phyloP scores from a whole-genome alignment of 176 grass and related monocot genomes.

The Juncus effusus region DNA sequence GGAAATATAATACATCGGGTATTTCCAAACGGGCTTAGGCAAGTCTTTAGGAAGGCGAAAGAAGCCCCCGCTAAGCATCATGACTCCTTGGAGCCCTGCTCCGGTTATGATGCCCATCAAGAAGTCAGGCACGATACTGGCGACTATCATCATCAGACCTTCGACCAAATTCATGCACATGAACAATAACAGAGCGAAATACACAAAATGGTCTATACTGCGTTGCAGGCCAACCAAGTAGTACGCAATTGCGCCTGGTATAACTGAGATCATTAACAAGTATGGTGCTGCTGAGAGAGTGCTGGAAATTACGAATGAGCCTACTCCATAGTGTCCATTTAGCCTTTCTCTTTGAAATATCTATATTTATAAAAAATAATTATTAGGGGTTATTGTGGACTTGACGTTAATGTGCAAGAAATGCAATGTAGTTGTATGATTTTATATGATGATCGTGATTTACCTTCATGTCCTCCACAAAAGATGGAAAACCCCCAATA shows the following conservation, averaged over 20 bases:
- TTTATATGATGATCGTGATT: neutral
- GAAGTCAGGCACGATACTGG: constrained; percentile 30
- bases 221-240: constrained; percentile 12
- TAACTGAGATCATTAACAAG: constrained; percentile 16
- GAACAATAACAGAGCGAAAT: constrained; percentile 27
- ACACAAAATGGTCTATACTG: constrained; percentile 16
- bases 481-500: constrained; percentile 41
- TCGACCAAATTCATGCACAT: constrained; percentile 23
- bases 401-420: too few species aligned
- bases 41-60: constrained; percentile 15
- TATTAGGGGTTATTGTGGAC: neutral
- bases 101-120: constrained; percentile 37
- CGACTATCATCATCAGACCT: constrained; percentile 32
- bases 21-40: constrained; percentile 10
- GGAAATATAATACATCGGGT: constrained; percentile 25
- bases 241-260: constrained; percentile 25
- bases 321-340: constrained; percentile 25
- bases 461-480: constrained; percentile 44
- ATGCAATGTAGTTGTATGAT: too few species aligned
- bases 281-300: constrained; percentile 13
- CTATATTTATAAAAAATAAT: constrained; percentile 10
- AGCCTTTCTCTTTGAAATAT: constrained; percentile 27
- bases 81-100: constrained; percentile 31
- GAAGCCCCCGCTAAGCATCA: constrained; percentile 29
- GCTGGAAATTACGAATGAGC: constrained; percentile 7